Evolutionary conservation across 495 filamentous ascomycete species (phyloP).

Genomic region (Podospora tetraspora): DNA sequence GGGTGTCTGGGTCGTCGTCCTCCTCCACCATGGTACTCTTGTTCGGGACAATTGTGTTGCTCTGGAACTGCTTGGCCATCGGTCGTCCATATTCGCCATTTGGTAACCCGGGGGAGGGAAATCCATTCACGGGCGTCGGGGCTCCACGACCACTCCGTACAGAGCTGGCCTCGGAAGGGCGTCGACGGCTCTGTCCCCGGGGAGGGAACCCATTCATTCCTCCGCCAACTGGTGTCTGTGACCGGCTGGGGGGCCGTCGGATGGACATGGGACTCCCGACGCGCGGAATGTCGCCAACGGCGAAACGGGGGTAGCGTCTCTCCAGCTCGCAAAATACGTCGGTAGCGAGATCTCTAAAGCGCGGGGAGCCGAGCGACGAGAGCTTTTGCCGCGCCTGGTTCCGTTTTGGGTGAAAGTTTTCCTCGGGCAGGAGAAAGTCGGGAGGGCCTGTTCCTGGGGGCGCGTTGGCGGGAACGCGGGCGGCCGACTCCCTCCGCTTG

Average conservation of each 20-base stretch:
- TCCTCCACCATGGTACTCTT: conserved; percentile 99
- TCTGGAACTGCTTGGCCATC: conserved; percentile 84
- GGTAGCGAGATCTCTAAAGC: conserved; percentile 87
- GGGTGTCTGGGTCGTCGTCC: conserved; percentile 61
- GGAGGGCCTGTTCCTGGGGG: conserved; percentile 53
- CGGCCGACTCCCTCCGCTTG: conserved; percentile 67
- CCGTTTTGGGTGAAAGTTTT: conserved; percentile 89
- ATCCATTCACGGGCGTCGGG: conserved; percentile 31
- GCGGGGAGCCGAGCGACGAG: conserved; percentile 71
- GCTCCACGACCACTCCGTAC: conserved; percentile 34
- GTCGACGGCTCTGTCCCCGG: conserved; percentile 37
- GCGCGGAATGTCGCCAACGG: conserved; percentile 58
- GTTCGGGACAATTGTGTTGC: conserved; percentile 92
- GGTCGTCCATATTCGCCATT: conserved; percentile 50
- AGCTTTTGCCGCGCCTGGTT: conserved; percentile 95
- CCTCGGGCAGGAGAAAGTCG: conserved; percentile 70
- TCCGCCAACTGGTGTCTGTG: conserved; percentile 52
- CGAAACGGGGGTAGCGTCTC: conserved; percentile 79
- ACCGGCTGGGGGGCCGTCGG: conserved; percentile 49
- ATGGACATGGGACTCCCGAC: conserved; percentile 63
- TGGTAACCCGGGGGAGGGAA: conserved; percentile 39
- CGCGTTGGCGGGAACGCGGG: conserved; percentile 47
- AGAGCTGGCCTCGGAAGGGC: conserved; percentile 53
- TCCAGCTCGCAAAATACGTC: conserved; percentile 96
- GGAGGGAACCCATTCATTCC: conserved; percentile 43